These are phyloP conservation scores for Xylaria acuta DNA, from an alignment of 495 filamentous ascomycete genomes.

Conservation along the genomic window DNA sequence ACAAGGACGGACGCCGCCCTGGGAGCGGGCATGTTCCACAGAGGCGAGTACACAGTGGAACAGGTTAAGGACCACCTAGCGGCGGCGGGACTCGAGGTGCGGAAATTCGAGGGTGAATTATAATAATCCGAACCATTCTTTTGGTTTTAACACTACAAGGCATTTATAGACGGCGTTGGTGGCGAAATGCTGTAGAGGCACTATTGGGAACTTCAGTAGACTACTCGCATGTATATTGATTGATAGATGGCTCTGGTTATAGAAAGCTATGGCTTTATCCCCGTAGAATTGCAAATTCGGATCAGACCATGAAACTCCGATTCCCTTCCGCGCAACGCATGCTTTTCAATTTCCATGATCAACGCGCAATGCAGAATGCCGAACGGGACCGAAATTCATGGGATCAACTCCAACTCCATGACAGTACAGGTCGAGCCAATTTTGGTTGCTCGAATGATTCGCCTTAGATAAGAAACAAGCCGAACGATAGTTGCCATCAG, in stretches of 20 bases:
- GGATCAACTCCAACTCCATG: constrained; percentile 18
- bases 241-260: constrained; percentile 8
- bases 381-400: constrained; percentile 7
- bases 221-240: constrained; percentile 26
- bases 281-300: constrained; percentile 17
- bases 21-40: constrained; percentile 97
- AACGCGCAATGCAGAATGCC: constrained; percentile 7
- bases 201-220: constrained; percentile 8
- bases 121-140: constrained; percentile 27
- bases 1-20: constrained; percentile 91
- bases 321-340: background rate
- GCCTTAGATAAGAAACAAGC: constrained; percentile 17
- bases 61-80: constrained; percentile 88
- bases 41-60: constrained; percentile 90
- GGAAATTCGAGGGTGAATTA: constrained; percentile 68
- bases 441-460: background rate
- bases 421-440: constrained; percentile 11
- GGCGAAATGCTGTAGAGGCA: background rate
- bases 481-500: constrained; percentile 14
- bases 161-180: constrained; percentile 22
- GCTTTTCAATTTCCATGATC: constrained; percentile 10
- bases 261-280: constrained; percentile 13
- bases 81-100: constrained; percentile 73
- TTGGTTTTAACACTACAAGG: background rate
- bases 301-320: constrained; percentile 19